Conservation (phyloP, 192 early-diverging fungal genomes). For the Coemansia sp. region DNA sequence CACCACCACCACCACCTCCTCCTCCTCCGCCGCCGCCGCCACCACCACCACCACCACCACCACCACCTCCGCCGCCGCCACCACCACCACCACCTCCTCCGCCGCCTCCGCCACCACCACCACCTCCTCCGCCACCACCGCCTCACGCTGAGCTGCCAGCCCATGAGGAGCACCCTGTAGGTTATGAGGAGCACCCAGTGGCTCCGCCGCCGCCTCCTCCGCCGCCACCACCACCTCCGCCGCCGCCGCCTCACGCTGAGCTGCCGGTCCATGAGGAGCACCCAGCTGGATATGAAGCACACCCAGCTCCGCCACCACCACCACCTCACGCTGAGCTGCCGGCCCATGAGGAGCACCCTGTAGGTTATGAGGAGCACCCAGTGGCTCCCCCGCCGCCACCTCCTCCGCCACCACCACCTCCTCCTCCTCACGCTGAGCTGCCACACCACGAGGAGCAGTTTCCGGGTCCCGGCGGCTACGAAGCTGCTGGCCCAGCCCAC, state of each 20-base stretch:
- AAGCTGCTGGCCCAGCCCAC: constrained; percentile 25
- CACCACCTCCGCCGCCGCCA: background rate
- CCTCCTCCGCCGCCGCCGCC: background rate
- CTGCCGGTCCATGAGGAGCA: constrained; percentile 16
- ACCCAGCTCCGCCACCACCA: background rate
- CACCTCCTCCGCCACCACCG: background rate
- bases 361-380: constrained; percentile 15
- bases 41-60: background rate
- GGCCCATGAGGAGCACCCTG: constrained; percentile 20
- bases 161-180: constrained; percentile 19
- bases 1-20: constrained; percentile 4
- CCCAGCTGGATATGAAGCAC: constrained; percentile 24
- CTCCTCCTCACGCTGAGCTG: constrained; percentile 1
- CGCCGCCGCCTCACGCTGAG: background rate
- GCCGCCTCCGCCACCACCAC: background rate
- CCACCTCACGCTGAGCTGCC: background rate
- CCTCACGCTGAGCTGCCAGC: background rate
- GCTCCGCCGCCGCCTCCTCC: constrained; percentile 5
- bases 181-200: constrained; percentile 17
- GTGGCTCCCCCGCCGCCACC: constrained; percentile 8
- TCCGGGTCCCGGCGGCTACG: constrained; percentile 12
- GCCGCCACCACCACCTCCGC: background rate
- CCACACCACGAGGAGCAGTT: constrained; percentile 20
- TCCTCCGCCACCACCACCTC: background rate
- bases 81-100: constrained; percentile 7